Evolutionary conservation across 768 basidiomycete species (phyloP), one percentile per base, ranked within the genome.

Genomic region (Boletellus emodensis): DNA sequence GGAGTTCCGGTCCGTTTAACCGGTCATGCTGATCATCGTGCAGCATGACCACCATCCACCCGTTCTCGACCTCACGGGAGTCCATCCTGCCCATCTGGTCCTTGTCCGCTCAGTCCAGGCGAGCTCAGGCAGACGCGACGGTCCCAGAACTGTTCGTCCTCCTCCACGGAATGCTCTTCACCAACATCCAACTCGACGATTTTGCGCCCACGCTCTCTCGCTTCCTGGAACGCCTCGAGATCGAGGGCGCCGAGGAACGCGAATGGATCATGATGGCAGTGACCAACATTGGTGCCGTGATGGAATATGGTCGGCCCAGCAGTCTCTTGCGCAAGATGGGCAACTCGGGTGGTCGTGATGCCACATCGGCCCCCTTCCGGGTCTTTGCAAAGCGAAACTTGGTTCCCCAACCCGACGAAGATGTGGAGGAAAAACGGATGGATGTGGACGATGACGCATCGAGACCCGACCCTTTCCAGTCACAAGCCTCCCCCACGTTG

Each of bases 181-280:
- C 96, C 13, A 86, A 89, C 56, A 92, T 96, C 55, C 81, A 94
- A 56, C 82, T 99, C 24, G 96, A 99, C 66, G 89, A 94, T 64
- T 98, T 98, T 63, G 71, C 80, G 38, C 76, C 84, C 12, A 85
- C 85, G 0, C 79, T 94, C 22, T 87, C 85, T 1, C 85, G 92
- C 17, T 89, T 94, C 64, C 77, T 93, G 46, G 94, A 95, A 66
- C 85, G 90, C 36, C 78, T 95, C 3, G 78, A 84, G 46, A 85
- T 94, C 50, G 90, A 94, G 53, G 83, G 81, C 10, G 85, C 82
- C 0, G 81, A 88, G 56, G 87, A 85, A 62, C 82, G 85, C 26
- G 91, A 95, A 49, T 99, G 96, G 96, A 85, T 91, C 58, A 93
- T 94, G 87, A 95, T 98, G 91, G 95, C 83, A 0, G 73, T 87